phyloP scores from a whole-genome alignment of 192 early-diverging fungal species.

The Entomortierella parvispora region DNA sequence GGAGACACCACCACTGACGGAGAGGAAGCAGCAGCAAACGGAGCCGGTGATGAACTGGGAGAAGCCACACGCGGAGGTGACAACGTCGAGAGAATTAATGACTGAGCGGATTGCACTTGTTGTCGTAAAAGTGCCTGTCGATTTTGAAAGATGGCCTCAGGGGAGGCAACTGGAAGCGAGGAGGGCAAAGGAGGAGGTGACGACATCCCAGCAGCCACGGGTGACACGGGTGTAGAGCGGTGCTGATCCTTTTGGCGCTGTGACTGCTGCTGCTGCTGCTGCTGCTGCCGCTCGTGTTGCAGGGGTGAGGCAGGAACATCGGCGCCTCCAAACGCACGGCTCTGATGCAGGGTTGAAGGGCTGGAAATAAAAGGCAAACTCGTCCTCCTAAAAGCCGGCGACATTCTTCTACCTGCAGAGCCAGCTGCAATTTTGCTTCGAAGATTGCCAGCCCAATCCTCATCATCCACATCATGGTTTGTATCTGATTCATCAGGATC shows the following conservation, averaged over 20 bases:
- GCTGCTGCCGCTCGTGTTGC: neutral
- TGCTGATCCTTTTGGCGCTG: neutral
- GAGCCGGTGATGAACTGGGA: no score
- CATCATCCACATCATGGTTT: slow-evolving; percentile 30
- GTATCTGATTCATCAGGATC: neutral
- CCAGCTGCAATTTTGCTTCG: slow-evolving; percentile 8
- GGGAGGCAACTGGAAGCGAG: no score
- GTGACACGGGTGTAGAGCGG: no score
- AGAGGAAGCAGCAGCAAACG: no score
- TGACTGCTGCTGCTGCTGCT: neutral
- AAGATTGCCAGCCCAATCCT: slow-evolving; percentile 46
- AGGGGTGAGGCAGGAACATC: neutral
- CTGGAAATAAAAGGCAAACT: neutral
- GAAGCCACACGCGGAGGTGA: neutral
- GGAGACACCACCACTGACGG: neutral
- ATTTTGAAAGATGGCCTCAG: neutral
- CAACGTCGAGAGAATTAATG: neutral
- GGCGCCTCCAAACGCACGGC: neutral
- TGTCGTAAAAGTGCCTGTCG: neutral
- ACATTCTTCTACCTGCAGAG: neutral
- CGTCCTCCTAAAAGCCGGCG: no score
- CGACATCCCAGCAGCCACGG: no score
- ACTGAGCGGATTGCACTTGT: neutral
- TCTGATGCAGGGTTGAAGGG: neutral
- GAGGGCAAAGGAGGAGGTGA: no score